Base-by-base conservation (phyloP, 345 rosid species). In the Populus nigra region DNA sequence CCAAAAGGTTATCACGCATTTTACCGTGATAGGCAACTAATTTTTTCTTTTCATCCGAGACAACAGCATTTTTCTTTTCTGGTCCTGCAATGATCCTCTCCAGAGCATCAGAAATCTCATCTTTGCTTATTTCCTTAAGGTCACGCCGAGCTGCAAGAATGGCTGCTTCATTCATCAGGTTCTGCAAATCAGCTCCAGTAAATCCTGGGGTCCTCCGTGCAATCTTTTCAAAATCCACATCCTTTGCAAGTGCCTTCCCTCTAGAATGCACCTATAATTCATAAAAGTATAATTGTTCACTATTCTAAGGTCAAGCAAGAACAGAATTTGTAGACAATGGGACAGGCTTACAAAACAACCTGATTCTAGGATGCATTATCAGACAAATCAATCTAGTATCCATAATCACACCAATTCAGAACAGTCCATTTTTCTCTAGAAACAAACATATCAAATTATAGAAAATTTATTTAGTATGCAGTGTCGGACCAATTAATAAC, bases 31-130 rank as follows among this genome's bases (percentile, higher is more conserved):
- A 92, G 50, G 98, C 98, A 74, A 96, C 99, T 76, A 96, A 80
- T 81, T 88, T 93, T 85, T 92, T 93, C 88, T 93, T 96, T 77
- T 92, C 97, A 0, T 93, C 99, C 5, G 98, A 90, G 77, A 96
- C 97, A 22, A 96, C 98, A 31, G 97, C 98, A 79, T 93, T 96
- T 79, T 96, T 96, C 91, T 93, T 96, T 87, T 96, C 99, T 8
- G 99, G 99, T 74, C 99, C 98, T 41, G 98, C 99, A 84, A 93
- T 96, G 73, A 96, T 96, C 84, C 99, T 90, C 87, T 96, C 99
- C 25, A 93, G 86, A 67, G 98, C 99, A 91, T 96, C 99, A 1
- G 97, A 88, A 73, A 96, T 96, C 85, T 93, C 99, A 62, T 96
- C 99, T 72, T 96, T 93, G 87, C 98, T 96, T 71, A 96, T 93